Evolutionary conservation across 305 asterid species (phyloP).

Genomic region (Solanum hybrid): DNA sequence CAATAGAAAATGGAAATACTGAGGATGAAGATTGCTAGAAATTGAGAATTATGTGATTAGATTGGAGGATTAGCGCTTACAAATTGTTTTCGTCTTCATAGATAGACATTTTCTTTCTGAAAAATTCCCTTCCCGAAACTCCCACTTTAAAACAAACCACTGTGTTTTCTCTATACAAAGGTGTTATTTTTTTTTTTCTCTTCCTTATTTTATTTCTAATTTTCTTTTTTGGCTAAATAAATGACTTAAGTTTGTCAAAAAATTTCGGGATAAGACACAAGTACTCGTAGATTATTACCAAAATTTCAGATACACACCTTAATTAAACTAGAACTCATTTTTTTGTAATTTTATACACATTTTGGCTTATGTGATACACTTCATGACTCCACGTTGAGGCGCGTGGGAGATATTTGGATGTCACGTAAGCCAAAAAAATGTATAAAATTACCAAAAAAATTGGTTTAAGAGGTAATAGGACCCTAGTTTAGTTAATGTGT

Average conservation of each 20-base stretch:
- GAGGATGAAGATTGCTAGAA: background rate
- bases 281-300: background rate
- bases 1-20: background rate
- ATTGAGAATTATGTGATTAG: background rate
- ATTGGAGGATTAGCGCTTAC: background rate
- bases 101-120: background rate
- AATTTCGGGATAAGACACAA: fast-evolving
- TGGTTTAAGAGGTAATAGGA: background rate
- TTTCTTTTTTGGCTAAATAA: too few species aligned
- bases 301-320: background rate
- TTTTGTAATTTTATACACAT: too few species aligned
- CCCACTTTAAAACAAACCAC: background rate
- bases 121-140: background rate
- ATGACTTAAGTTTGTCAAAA: background rate
- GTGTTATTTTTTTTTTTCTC: background rate
- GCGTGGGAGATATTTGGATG: background rate
- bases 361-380: too few species aligned
- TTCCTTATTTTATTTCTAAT: too few species aligned
- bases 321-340: background rate
- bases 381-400: background rate
- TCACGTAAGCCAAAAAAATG: background rate
- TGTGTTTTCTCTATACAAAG: background rate
- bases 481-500: too few species aligned
- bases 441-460: background rate
- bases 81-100: background rate